These are phyloP conservation scores for Trapa incisa DNA, from an alignment of 345 rosid genomes.

Conservation along the genomic window DNA sequence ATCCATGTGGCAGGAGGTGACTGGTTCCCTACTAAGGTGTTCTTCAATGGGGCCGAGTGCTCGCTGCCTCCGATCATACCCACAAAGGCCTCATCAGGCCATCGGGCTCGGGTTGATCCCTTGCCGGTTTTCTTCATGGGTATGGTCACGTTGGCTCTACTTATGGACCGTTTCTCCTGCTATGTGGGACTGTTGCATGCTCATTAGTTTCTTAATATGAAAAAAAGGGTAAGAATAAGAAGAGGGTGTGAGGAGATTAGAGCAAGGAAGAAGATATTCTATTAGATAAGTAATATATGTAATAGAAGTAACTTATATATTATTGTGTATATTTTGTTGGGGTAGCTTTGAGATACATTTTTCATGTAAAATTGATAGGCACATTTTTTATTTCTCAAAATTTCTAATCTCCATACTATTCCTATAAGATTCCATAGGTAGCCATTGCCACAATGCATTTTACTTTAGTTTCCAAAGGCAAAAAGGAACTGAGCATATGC, in stretches of 20 bases:
- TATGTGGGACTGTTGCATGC: not conserved
- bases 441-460: not conserved
- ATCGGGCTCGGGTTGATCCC: conserved; percentile 15
- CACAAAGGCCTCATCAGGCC: conserved; percentile 19
- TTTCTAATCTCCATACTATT: not conserved
- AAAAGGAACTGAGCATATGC: conserved; percentile 29
- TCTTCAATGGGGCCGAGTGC: conserved; percentile 93
- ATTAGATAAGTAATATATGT: not conserved
- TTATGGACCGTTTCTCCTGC: conserved; percentile 19
- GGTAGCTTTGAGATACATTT: not conserved
- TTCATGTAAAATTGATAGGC: conserved; percentile 4
- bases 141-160: conserved; percentile 22
- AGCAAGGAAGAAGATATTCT: not conserved
- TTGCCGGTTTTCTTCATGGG: conserved; percentile 17
- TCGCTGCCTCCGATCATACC: conserved; percentile 61
- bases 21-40: conserved; percentile 62
- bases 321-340: not conserved
- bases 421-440: too few species aligned
- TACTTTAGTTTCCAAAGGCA: too few species aligned
- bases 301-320: not conserved
- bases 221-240: not conserved
- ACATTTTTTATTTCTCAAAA: not conserved
- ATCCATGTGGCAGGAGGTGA: conserved; percentile 47
- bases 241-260: conserved; percentile 7
- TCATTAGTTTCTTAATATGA: conserved; percentile 1